Base-by-base conservation (phyloP, 116 monocot species). In the Phalaenopsis hybrid region DNA sequence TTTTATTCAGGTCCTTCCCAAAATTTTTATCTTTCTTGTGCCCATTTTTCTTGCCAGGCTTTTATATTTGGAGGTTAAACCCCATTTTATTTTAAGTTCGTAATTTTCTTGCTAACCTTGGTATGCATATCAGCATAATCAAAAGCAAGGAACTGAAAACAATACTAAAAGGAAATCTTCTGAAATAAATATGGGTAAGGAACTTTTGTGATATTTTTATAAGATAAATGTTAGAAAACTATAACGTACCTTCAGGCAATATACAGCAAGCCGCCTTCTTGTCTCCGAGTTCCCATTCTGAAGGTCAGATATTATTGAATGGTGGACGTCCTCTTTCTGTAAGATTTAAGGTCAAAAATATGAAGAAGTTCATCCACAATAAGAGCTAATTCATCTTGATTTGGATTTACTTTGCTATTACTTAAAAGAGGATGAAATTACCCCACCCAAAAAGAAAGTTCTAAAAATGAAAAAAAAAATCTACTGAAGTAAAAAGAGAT, bases 321-420 rank as follows among this genome's bases (percentile, higher is more conserved):
- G 95, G 70, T 99, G 99, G 74, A 99, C 99, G 92, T 99, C 99
- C 82, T 99, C 99, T 90, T 99, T 99, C 99, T 99, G 90, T 49
- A 49, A 49, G 49, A 49, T 49, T 49, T 50, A 50, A 50, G 50
- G 12, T 9, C 11, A 50, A 50, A 50, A 50, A 50, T 12, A 50
- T 50, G 50, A 50, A 12, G 50, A 50, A 50, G 9, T 50, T 50
- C 50, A 50, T 50, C 50, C 50, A 50, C 50, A 50, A 9, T 50
- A 10, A 50, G 50, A 50, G 8, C 50, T 10, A 50, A 12, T 50
- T 50, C 12, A 50, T 50, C 50, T 50, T 50, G 50, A 2, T 0
- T 1, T 8, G 11, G 12, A 8, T 12, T 50, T 50, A 8, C 12
- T 50, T 50, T 50, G 12, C 8, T 50, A 12, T 50, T 50, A 12